Percentiles rank a stretch among this genome's conserved stretches.
phyloP scores from a whole-genome alignment of 495 filamentous ascomycete genomes.

The Aspergillus hancockii region DNA sequence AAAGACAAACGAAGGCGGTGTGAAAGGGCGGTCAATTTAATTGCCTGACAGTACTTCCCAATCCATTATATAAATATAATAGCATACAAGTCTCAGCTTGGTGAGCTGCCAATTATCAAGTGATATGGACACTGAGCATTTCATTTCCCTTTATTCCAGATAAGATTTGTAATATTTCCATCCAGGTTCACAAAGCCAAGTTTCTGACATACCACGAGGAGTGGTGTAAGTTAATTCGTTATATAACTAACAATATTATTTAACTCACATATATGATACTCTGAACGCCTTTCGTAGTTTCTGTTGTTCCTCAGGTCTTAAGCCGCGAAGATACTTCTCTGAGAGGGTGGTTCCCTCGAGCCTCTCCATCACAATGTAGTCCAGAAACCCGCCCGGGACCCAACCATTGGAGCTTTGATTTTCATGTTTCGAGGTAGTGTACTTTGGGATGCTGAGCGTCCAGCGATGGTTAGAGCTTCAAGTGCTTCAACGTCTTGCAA shows the following conservation, averaged over 20 bases:
- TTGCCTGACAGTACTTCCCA: no score
- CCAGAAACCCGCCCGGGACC: conserved; percentile 10
- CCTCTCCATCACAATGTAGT: conserved; percentile 15
- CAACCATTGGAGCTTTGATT: conserved; percentile 7
- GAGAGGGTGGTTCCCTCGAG: conserved; percentile 11
- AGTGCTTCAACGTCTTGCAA: no score
- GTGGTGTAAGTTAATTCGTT: neutral
- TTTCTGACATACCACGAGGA: neutral
- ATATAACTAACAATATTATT: neutral
- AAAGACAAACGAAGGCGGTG: no score
- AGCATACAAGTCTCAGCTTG: conserved; percentile 3
- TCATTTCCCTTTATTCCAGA: conserved; percentile 13
- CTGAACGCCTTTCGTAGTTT: conserved; percentile 8
- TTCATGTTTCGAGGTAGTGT: conserved; percentile 9
- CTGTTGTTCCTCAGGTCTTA: conserved; percentile 5
- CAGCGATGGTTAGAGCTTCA: neutral
- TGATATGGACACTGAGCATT: conserved; percentile 7
- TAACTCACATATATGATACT: conserved; percentile 11
- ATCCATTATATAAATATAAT: conserved; percentile 12
- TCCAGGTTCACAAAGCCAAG: conserved; percentile 9
- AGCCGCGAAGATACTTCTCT: neutral
- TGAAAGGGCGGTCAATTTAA: no score
- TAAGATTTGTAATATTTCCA: conserved; percentile 4
- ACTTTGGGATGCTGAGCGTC: conserved; percentile 2
- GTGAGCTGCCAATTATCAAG: neutral